Evolutionary conservation across 2,329 filamentous ascomycete species (phyloP).

Genomic region (Colletotrichum sp.): DNA sequence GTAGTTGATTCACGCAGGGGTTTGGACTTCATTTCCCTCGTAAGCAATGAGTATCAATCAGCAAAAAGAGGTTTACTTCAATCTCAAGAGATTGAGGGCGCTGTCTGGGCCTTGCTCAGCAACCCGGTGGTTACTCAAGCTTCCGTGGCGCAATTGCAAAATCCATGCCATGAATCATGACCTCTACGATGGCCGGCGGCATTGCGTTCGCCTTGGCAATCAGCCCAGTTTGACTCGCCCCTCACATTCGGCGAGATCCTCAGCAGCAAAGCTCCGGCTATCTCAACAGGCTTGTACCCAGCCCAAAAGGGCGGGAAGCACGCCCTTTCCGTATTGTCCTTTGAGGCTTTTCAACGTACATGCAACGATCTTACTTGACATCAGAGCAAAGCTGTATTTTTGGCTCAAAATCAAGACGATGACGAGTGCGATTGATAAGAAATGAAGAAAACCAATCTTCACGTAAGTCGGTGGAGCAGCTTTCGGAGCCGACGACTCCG

Average conservation of each 20-base stretch:
- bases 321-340: background rate
- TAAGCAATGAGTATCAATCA: rapidly evolving
- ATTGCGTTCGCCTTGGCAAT: conserved; percentile 12
- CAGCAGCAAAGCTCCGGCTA: background rate
- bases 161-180: background rate
- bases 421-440: background rate
- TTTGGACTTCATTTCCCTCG: background rate
- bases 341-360: background rate
- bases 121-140: background rate
- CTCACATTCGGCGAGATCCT: background rate
- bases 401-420: background rate
- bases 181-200: background rate
- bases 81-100: background rate
- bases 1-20: background rate
- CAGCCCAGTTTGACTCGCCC: conserved; percentile 16
- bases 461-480: background rate
- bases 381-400: background rate
- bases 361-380: background rate
- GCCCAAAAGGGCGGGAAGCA: background rate
- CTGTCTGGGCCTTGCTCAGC: background rate
- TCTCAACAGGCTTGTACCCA: background rate
- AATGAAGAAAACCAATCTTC: background rate
- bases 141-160: background rate
- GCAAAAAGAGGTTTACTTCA: background rate
- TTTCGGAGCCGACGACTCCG: background rate